A percentile compares a stretch with the other conserved stretches of the same genome.
These are phyloP conservation scores for Chondrostereum purpureum DNA, from an alignment of 1,284 basidiomycete genomes.

Conservation along the genomic window DNA sequence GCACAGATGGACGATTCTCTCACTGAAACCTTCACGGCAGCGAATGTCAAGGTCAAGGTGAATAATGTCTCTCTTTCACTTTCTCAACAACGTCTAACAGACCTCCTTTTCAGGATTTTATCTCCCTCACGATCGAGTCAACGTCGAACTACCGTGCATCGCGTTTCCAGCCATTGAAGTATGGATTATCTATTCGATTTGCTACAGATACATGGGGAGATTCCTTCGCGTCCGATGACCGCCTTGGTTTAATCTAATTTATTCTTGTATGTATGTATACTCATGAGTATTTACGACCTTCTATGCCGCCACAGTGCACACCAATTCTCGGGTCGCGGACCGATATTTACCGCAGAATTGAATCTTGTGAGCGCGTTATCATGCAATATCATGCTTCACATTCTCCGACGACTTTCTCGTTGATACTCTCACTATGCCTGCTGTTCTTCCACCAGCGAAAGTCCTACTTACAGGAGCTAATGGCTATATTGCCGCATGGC, in stretches of 20 bases:
- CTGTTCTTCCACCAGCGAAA: conserved; percentile 11
- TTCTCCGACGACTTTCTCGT: no score
- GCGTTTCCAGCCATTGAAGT: background rate
- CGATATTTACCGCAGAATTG: no score
- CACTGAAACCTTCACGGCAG: background rate
- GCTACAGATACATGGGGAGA: conserved; percentile 3
- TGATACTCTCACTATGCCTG: conserved; percentile 1
- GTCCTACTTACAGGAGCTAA: conserved; percentile 35
- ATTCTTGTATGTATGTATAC: no score
- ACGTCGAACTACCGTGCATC: background rate
- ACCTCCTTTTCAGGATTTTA: background rate
- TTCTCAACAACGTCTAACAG: background rate
- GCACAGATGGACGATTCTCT: background rate
- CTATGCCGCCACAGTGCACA: no score
- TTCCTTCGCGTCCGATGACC: background rate
- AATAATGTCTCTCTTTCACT: background rate
- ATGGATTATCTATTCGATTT: background rate
- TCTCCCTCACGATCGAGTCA: background rate
- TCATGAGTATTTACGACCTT: no score
- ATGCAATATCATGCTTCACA: no score
- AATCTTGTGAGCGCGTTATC: no score
- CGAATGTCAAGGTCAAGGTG: background rate
- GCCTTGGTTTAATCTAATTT: background rate
- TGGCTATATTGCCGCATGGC: conserved; percentile 36
- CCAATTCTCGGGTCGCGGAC: no score